Conservation (phyloP, 2,329 filamentous ascomycete genomes). For the Verticillium klebahnii region DNA sequence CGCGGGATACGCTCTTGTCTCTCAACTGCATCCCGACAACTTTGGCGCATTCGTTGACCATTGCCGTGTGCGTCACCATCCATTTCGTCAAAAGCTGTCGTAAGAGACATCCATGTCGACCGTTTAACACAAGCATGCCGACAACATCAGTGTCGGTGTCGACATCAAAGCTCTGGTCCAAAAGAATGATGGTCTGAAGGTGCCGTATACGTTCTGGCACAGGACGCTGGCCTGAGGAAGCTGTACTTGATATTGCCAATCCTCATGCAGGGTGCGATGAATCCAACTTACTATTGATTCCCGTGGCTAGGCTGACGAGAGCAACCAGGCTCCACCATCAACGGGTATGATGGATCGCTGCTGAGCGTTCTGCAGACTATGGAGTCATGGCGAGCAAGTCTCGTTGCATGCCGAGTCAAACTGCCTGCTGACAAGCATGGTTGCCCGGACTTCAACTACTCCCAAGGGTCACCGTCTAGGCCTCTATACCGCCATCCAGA, state of each 20-base stretch:
- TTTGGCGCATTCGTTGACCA: too few species aligned
- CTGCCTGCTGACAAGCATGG: conserved; percentile 36
- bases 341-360: conserved; percentile 49
- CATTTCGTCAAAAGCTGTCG: too few species aligned
- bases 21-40: too few species aligned
- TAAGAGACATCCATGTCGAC: too few species aligned
- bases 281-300: too few species aligned
- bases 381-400: background rate
- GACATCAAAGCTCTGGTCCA: too few species aligned
- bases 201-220: conserved; percentile 29
- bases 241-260: conserved; percentile 49
- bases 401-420: conserved; percentile 37
- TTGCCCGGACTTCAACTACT: conserved; percentile 41
- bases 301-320: too few species aligned
- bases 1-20: too few species aligned
- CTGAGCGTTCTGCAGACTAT: background rate
- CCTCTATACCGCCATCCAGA: conserved; percentile 54
- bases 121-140: too few species aligned
- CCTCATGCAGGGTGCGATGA: conserved; percentile 40
- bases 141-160: too few species aligned
- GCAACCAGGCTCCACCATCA: conserved; percentile 36
- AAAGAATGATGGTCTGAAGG: too few species aligned
- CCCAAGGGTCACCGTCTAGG: conserved; percentile 40
- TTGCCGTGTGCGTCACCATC: too few species aligned
- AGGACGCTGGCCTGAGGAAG: conserved; percentile 51